Base-by-base conservation (phyloP, 1,284 basidiomycete species). In the Pyrrhoderma noxium region DNA sequence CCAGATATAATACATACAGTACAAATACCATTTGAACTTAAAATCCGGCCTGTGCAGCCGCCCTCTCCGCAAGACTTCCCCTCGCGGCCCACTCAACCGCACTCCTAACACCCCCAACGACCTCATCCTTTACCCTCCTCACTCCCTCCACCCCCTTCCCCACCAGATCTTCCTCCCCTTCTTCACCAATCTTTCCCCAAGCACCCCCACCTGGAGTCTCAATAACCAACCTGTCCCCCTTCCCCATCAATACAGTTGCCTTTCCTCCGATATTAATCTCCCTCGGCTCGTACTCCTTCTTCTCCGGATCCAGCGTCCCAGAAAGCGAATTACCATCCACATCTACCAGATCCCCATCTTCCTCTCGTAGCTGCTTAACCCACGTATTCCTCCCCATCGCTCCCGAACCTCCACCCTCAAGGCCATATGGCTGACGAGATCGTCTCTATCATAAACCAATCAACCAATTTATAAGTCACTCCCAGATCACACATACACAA, bases 171-270 rank as follows among this genome's bases (percentile, higher is more conserved):
- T n/a, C n/a, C n/a, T n/a, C n/a, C n/a, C n/a, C n/a, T n/a, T n/a
- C n/a, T n/a, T n/a, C n/a, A n/a, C n/a, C n/a, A n/a, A 71, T 61
- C 11, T 60, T 60, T 1, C 93, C 93, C 89, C 89, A 97, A 1
- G 84, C 94, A 2, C 94, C 94, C 3, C 90, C 94, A 1, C 94
- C 94, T 0, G 93, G 94, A 2, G 93, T 97, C 66, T 93, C 82
- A 52, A 96, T 84, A 51, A 88, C 59, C 52, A 95, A 69, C 40
- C 76, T 70, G 65, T 96, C 93, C 1, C 89, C 85, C 59, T 85
- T 86, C 45, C 86, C 89, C 82, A 93, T 92, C 67, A 79, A 80
- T 41, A 93, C 79, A 0, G 89, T 91, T 41, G 86, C 88, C 66
- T 97, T 97, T 7, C 93, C 92, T 16, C 93, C 93, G 38, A 97